A percentile compares a stretch with the other conserved stretches of the same genome.
phyloP scores from a whole-genome alignment of 106 monocot genomes.

The Vanilla planifolia region DNA sequence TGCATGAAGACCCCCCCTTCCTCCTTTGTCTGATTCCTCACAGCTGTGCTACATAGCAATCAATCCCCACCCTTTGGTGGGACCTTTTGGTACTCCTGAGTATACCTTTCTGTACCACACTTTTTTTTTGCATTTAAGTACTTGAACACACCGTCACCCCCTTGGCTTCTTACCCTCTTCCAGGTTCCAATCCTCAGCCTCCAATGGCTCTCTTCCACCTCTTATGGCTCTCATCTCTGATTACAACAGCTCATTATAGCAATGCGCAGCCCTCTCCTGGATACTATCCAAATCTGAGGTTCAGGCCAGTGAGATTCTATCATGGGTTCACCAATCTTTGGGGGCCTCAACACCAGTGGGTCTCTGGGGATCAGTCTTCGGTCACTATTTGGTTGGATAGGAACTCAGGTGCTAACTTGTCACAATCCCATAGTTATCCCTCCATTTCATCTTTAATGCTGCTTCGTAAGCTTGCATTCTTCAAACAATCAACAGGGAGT shows the following conservation, averaged over 20 bases:
- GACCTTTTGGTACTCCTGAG: neutral
- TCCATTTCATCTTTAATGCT: conserved; percentile 4
- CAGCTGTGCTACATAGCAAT: neutral
- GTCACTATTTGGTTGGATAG: conserved; percentile 63
- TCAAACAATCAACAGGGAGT: conserved; percentile 20
- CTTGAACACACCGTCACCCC: no score
- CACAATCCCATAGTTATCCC: no score
- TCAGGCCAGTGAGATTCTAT: conserved; percentile 26
- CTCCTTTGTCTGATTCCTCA: conserved; percentile 3
- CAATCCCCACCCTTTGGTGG: neutral
- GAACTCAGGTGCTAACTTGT: conserved; percentile 35
- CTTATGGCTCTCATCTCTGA: conserved; percentile 5
- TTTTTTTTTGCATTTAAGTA: conserved; percentile 3
- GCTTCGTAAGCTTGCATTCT: conserved; percentile 9
- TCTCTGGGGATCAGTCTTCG: conserved; percentile 45
- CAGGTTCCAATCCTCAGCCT: neutral
- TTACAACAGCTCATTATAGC: neutral
- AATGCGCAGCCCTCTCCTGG: conserved; percentile 63
- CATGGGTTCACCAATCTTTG: conserved; percentile 47
- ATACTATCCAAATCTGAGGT: conserved; percentile 50
- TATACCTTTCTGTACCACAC: neutral
- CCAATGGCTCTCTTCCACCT: conserved; percentile 11
- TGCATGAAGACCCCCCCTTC: neutral
- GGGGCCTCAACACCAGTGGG: conserved; percentile 57
- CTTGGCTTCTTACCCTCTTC: neutral